Percentiles rank a stretch among this genome's conserved stretches.
phyloP scores from a whole-genome alignment of 2,329 filamentous ascomycete species.

The Zalaria obscura region DNA sequence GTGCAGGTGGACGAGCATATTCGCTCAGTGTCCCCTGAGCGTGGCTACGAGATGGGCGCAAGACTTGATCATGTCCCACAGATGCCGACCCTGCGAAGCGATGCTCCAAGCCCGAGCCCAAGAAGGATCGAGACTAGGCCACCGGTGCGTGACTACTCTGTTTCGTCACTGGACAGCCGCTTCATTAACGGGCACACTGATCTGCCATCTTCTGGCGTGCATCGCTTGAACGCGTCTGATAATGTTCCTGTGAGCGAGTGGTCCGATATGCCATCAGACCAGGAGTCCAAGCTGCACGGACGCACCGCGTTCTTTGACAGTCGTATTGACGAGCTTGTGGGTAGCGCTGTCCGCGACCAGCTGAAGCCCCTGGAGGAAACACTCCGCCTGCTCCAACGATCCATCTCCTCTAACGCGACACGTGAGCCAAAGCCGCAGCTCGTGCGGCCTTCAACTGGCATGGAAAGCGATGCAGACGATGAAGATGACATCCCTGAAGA shows the following conservation, averaged over 20 bases:
- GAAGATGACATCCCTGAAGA: constrained; percentile 57
- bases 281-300: constrained; percentile 70
- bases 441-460: constrained; percentile 28
- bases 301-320: constrained; percentile 82
- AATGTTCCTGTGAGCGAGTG: constrained; percentile 72
- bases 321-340: constrained; percentile 77
- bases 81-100: constrained; percentile 39
- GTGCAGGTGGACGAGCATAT: constrained; percentile 25
- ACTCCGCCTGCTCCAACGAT: constrained; percentile 55
- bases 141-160: constrained; percentile 1
- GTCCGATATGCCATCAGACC: constrained; percentile 50
- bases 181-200: constrained; percentile 1
- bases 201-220: constrained; percentile 24
- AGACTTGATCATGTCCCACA: constrained; percentile 3
- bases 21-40: not conserved
- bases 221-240: constrained; percentile 47
- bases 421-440: constrained; percentile 17
- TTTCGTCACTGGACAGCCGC: constrained; percentile 4
- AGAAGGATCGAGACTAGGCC: constrained; percentile 3
- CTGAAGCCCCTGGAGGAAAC: constrained; percentile 69
- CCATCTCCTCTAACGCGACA: constrained; percentile 11
- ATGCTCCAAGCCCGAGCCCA: constrained; percentile 61
- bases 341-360: constrained; percentile 58
- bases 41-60: not conserved
- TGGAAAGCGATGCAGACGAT: constrained; percentile 85